Evolutionary conservation across 2,329 filamentous ascomycete species (phyloP), one percentile per base, ranked within the genome.

Genomic region (Mollisiaceae sp.): DNA sequence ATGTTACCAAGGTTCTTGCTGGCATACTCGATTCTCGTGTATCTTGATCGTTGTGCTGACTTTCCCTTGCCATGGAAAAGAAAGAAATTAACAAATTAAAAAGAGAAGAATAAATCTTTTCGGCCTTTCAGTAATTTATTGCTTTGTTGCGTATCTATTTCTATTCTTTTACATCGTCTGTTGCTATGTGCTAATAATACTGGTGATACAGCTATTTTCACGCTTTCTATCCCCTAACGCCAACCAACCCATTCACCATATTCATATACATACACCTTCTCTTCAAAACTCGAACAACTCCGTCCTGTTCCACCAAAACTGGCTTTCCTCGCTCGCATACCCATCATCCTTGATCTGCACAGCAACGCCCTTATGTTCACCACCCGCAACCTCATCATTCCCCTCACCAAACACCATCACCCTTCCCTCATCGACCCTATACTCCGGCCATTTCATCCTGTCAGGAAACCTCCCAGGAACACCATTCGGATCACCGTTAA

Each of bases 301-400:
- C 22, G 83, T 82, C 66, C 82, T 81, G 14, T 79, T 79, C 84
- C 85, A 89, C 88, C 88, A 91, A 74, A 87, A 90, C 14, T 77
- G 75, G 70, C 84, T 87, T 71, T 85, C 82, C 59, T 79, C 75
- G 61, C 76, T 76, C 66, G 85, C 83, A 65, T 78, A 78, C 4
- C 75, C 24, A 79, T 84, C 77, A 81, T 74, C 63, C 59, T 76
- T 68, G 62, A 82, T 76, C 62, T 80, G 73, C 0, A 81, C 83
- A 0, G 82, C 77, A 2, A 77, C 73, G 1, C 85, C 87, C 12
- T 64, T 71, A 24, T 73, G 73, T 39, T 62, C 69, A 0, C 75
- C 76, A 59, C 67, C 81, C 70, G 67, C 78, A 72, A 69, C 75
- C 77, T 89, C 86, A 69, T 87, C 81, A 70, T 89, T 89, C 2